Evolutionary conservation across 169 alveolate species (phyloP), one percentile per base, ranked within the genome.

Genomic region (Plasmodium yoelii): DNA sequence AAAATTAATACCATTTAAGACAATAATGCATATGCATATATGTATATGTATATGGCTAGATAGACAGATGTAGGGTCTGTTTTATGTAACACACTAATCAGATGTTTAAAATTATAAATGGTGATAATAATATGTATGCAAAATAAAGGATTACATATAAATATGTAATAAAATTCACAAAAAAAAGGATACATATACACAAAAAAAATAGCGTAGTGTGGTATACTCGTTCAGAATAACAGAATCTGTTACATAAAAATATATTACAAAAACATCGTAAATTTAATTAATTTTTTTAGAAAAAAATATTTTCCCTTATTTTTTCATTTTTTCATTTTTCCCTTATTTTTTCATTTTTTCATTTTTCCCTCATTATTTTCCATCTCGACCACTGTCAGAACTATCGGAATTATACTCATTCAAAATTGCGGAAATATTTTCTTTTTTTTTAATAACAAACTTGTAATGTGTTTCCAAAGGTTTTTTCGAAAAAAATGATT

Each of bases 361-460:
- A n/a, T n/a, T n/a, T 60, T 19, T 60, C 5, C 22, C 1, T 26
- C 1, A 24, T 39, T 28, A 8, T 22, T 22, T 59, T 13, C 22
- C 65, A 22, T 34, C 15, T 26, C 26, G 39, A 53, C 34, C 72
- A 19, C 53, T 49, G 0, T 42, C 63, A 51, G 67, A 57, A 26
- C 65, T 65, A 55, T 80, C 82, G 9, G 90, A 53, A 67, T 80
- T 80, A 53, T 80, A 80, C 39, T 80, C 90, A 61, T 68, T 80
- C 53, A 80, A 70, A 80, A 80, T 51, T 15, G 67, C 34, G 47
- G 68, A 42, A 49, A 80, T 22, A 71, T 80, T 18, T 22, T 80
- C 90, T 53, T 80, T 80, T 70, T 80, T 80, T 68, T 80, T 80
- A 53, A 80, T 80, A 57, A 80, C 39, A 47, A 80, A 80, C 51